Conservation (phyloP, 2,329 filamentous ascomycete species). For the Penicillium vulpinum region DNA sequence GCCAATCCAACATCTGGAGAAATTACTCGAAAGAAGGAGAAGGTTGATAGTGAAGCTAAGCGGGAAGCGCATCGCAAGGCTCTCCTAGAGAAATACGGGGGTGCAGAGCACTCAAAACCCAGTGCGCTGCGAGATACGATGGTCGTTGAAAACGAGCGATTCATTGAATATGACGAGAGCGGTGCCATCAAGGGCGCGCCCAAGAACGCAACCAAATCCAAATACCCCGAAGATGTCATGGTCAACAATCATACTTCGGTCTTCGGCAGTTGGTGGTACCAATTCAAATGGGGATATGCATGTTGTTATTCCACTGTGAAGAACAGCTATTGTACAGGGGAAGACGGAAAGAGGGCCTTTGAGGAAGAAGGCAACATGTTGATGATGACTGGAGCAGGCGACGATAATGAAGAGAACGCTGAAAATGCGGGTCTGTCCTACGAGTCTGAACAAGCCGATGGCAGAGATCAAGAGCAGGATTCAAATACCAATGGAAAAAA, state of each 20-base stretch:
- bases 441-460: conserved; percentile 30
- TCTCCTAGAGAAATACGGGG: conserved; percentile 80
- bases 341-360: conserved; percentile 78
- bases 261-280: conserved; percentile 97
- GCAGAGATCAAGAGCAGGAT: conserved; percentile 32
- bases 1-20: conserved; percentile 95
- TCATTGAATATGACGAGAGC: conserved; percentile 90
- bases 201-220: conserved; percentile 75
- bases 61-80: conserved; percentile 67
- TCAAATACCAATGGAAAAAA: conserved; percentile 57
- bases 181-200: conserved; percentile 87
- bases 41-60: conserved; percentile 69
- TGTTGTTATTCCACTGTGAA: conserved; percentile 93
- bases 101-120: conserved; percentile 61
- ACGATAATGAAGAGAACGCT: conserved; percentile 15
- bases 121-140: conserved; percentile 65
- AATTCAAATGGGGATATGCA: conserved; percentile 93
- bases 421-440: conserved; percentile 23
- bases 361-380: conserved; percentile 69
- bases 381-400: conserved; percentile 41
- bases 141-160: conserved; percentile 78
- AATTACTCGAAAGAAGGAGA: conserved; percentile 75
- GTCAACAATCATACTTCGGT: conserved; percentile 89
- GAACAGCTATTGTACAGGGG: conserved; percentile 96
- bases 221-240: conserved; percentile 84